Percentiles rank a stretch among this genome's conserved stretches.
These are phyloP conservation scores for Kodamaea plutei DNA, from an alignment of 1,139 yeast species.

Conservation along the genomic window DNA sequence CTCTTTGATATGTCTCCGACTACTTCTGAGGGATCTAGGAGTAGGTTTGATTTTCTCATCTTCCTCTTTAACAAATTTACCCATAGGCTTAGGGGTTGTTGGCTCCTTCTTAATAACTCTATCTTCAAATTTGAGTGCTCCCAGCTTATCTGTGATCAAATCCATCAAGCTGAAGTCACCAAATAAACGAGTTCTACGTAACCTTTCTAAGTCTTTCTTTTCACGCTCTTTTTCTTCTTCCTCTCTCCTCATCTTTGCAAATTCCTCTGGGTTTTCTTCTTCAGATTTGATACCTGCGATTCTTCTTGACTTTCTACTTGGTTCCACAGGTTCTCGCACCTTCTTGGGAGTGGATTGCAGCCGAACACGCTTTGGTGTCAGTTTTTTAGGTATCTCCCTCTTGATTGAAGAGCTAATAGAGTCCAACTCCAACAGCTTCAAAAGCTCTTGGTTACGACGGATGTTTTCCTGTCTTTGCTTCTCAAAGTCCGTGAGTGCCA, in stretches of 20 bases:
- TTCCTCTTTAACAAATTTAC: too few species aligned
- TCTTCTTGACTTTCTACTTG: slow-evolving; percentile 62
- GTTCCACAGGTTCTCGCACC: slow-evolving; percentile 29
- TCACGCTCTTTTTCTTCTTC: slow-evolving; percentile 33
- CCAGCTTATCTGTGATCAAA: slow-evolving; percentile 42
- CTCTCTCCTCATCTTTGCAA: slow-evolving; percentile 29
- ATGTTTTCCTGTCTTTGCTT: slow-evolving; percentile 58
- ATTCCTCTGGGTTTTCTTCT: slow-evolving; percentile 35
- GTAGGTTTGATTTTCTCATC: slow-evolving; percentile 19
- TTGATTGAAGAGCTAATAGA: slow-evolving; percentile 28
- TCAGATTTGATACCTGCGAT: slow-evolving; percentile 57
- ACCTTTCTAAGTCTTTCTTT: slow-evolving; percentile 45
- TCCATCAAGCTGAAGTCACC: slow-evolving; percentile 64
- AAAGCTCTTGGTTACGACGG: slow-evolving; percentile 37
- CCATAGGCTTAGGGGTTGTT: slow-evolving; percentile 16
- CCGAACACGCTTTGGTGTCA: slow-evolving; percentile 19
- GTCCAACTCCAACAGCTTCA: slow-evolving; percentile 37
- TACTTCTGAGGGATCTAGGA: slow-evolving; percentile 9
- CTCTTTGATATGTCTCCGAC: slow-evolving; percentile 3
- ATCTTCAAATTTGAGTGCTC: slow-evolving; percentile 28
- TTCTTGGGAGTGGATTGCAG: slow-evolving; percentile 18
- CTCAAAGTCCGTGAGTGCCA: slow-evolving; percentile 59
- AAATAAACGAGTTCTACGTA: slow-evolving; percentile 51
- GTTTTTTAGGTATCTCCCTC: slow-evolving; percentile 22
- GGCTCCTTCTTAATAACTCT: slow-evolving; percentile 19